Conservation (phyloP, 2,329 filamentous ascomycete genomes). For the Aspergillus sp. region DNA sequence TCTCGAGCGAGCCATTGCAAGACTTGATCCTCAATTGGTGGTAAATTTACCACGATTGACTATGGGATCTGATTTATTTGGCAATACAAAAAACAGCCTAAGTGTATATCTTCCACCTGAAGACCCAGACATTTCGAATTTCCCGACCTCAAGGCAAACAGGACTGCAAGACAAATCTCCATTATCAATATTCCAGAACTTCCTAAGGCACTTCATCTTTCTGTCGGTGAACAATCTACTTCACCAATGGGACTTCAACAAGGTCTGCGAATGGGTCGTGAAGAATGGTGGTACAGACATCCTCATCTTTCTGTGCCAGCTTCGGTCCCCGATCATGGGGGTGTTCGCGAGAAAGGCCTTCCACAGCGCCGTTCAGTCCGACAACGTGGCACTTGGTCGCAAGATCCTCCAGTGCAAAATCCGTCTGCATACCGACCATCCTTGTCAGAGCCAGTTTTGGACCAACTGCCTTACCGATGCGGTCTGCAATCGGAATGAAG, state of each 20-base stretch:
- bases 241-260: background rate
- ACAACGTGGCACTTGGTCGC: background rate
- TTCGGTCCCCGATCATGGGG: background rate
- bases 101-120: background rate
- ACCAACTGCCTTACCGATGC: background rate
- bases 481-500: background rate
- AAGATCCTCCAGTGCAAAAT: background rate
- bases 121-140: background rate
- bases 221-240: background rate
- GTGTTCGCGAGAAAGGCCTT: background rate
- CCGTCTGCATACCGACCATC: background rate
- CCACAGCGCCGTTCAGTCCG: too few relatives aligned
- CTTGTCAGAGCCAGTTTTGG: background rate
- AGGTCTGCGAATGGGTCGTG: background rate
- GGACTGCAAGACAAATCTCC: background rate
- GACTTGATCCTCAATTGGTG: background rate
- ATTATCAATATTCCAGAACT: background rate
- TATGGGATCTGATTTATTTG: background rate
- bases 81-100: background rate
- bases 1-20: background rate
- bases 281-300: background rate
- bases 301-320: background rate
- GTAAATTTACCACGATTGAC: background rate
- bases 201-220: background rate
- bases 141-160: background rate